phyloP scores from a whole-genome alignment of 2,329 filamentous ascomycete species.

The Saccharata proteae region DNA sequence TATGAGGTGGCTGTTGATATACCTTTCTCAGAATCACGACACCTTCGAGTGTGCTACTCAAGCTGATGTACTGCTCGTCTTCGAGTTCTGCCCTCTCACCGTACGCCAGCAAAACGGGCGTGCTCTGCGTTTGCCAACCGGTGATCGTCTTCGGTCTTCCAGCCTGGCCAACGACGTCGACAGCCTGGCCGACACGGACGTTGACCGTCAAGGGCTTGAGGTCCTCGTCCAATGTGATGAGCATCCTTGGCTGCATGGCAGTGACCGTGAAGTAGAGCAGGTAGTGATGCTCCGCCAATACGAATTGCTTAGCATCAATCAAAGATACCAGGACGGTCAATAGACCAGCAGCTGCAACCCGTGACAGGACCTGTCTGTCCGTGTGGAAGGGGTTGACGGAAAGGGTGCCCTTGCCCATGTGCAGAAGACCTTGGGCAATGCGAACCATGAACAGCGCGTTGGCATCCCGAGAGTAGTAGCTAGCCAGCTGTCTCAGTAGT shows the following conservation, averaged over 20 bases:
- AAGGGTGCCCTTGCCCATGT: conserved; percentile 98
- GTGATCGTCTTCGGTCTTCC: conserved; percentile 98
- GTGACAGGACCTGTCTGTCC: conserved; percentile 87
- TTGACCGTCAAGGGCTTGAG: conserved; percentile 90
- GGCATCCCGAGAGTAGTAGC: conserved; percentile 95
- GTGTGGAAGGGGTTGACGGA: conserved; percentile 98
- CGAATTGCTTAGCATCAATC: conserved; percentile 87
- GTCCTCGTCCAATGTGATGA: conserved; percentile 90
- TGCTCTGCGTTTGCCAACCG: conserved; percentile 98
- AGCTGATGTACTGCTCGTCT: conserved; percentile 90
- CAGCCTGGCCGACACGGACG: conserved; percentile 92
- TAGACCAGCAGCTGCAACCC: conserved; percentile 79
- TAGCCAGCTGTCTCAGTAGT: conserved; percentile 83
- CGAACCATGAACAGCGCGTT: conserved; percentile 98
- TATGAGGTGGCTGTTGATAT: conserved; percentile 29
- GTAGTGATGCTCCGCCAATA: conserved; percentile 67
- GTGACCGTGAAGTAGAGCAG: conserved; percentile 95
- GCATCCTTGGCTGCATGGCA: conserved; percentile 92
- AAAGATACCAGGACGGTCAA: conserved; percentile 83
- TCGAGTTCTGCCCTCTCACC: conserved; percentile 94
- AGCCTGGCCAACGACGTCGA: conserved; percentile 94
- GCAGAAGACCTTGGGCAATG: conserved; percentile 90
- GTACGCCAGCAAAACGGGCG: conserved; percentile 87
- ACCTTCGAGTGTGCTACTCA: conserved; percentile 85
- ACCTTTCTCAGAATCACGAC: conserved; percentile 96